Base-by-base conservation (phyloP, 2,329 filamentous ascomycete species). In the Alternaria triticimaculans region DNA sequence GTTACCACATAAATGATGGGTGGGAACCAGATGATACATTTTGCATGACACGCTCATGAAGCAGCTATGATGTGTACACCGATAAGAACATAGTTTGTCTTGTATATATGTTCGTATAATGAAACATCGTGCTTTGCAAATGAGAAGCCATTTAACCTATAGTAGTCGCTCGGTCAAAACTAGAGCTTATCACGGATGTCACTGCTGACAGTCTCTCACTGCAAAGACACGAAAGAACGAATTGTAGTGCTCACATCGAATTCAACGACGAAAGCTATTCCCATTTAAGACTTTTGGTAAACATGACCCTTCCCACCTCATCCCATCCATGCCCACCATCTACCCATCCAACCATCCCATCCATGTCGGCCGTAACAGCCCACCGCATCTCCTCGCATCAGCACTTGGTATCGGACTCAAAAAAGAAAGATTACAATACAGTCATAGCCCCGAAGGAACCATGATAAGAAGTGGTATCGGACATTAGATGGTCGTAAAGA, bases 401-500 rank as follows among this genome's bases (percentile, higher is more conserved):
- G 54, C 50, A 63, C 69, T 60, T 72, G 71, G 70, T 73, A 71
- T 74, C 65, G 63, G 61, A 68, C 51, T 58, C 62, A 62, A 67
- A 68, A 68, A 66, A 61, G 54, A 68, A 67, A 59, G 50, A 71
- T 67, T 74, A 76, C 65, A 69, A 64, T 77, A 76, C 72, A 77
- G 53, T 44, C 58, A 30, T 54, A 57, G 43, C 61, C 60, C 55
- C 33, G 12, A 45, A 23, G 30, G 54, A 21, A 1, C 61, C 25
- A 23, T 30, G 44, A 55, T 30, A 55, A 65, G 64, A 72, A 71
- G 65, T 71, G 65, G 66, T 71, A 76, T 78, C 68, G 78, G 68
- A 78, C 76, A 78, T 78, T 78, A 78, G 25, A 55, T 68, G 72
- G 74, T 72, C 75, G 62, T 67, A 58, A 45, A 68, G 74, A 76